Evolutionary conservation across 1,284 basidiomycete genomes (phyloP).

Genomic region (Puccinia polysora): DNA sequence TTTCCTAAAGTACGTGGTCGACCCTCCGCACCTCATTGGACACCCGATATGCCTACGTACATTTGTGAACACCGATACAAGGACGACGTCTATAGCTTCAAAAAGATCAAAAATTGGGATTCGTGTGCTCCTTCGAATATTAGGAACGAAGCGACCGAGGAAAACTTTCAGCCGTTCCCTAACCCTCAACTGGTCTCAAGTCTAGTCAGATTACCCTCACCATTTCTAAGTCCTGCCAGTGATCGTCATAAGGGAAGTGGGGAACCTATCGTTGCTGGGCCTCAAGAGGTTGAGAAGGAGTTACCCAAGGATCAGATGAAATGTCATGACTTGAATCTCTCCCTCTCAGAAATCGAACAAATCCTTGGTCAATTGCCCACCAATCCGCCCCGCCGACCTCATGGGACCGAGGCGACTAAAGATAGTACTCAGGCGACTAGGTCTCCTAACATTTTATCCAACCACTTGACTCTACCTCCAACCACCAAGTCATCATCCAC

Average conservation of each 20-base stretch:
- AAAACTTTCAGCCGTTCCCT: slow-evolving; percentile 27
- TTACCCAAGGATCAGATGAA: slow-evolving; percentile 34
- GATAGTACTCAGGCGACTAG: slow-evolving; percentile 2
- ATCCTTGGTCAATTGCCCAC: slow-evolving; percentile 19
- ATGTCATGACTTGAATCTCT: slow-evolving; percentile 15
- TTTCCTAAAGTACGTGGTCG: slow-evolving; percentile 48
- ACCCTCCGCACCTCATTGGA: slow-evolving; percentile 54
- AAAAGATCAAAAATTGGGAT: slow-evolving; percentile 44
- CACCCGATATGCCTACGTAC: slow-evolving; percentile 71
- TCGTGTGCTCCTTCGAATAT: slow-evolving; percentile 34
- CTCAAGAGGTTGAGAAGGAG: slow-evolving; percentile 8
- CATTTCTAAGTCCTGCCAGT: slow-evolving; percentile 20
- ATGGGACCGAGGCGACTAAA: background rate
- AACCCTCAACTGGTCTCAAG: background rate
- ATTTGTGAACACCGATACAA: slow-evolving; percentile 63
- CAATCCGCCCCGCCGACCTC: slow-evolving; percentile 21
- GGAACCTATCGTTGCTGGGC: slow-evolving; percentile 5
- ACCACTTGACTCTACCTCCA: background rate
- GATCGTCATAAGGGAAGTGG: slow-evolving; percentile 6
- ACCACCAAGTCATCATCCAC: too few relatives aligned
- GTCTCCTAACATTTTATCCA: slow-evolving; percentile 5
- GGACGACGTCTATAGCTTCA: slow-evolving; percentile 39
- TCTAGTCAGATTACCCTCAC: slow-evolving; percentile 9
- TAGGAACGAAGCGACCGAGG: slow-evolving; percentile 22
- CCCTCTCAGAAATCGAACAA: slow-evolving; percentile 10